These are phyloP conservation scores for Daldinia childiae DNA, from an alignment of 495 filamentous ascomycete genomes.

Conservation along the genomic window DNA sequence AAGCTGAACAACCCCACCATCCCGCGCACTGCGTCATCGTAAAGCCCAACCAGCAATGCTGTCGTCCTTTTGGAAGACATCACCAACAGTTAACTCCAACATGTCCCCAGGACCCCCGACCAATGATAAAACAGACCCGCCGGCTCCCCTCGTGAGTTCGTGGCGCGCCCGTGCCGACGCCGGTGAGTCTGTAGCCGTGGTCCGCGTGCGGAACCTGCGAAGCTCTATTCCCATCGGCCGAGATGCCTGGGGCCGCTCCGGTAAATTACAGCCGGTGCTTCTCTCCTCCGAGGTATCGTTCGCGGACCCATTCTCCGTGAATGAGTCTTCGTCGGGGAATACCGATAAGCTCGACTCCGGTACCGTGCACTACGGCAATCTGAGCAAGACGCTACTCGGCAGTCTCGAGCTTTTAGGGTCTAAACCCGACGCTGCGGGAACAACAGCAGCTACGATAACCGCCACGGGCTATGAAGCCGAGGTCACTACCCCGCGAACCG, in stretches of 20 bases:
- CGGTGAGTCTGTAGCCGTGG: constrained; percentile 52
- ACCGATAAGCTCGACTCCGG: constrained; percentile 54
- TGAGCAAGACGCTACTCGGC: constrained; percentile 62
- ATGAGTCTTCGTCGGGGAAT: constrained; percentile 54
- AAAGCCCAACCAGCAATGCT: constrained; percentile 22
- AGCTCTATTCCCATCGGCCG: constrained; percentile 52
- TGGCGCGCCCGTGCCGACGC: constrained; percentile 47
- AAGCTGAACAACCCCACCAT: constrained; percentile 2
- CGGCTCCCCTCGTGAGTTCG: constrained; percentile 46
- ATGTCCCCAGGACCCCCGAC: constrained; percentile 30
- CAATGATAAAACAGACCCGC: constrained; percentile 10
- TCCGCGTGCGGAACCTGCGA: constrained; percentile 63
- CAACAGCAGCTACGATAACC: not conserved
- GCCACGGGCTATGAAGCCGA: not conserved
- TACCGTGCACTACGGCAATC: constrained; percentile 69
- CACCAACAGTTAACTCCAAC: not conserved
- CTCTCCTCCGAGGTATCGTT: constrained; percentile 63
- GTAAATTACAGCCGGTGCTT: constrained; percentile 61
- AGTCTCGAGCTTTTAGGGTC: constrained; percentile 37
- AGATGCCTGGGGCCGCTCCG: constrained; percentile 66
- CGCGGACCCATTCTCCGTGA: constrained; percentile 53
- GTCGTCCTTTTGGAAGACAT: constrained; percentile 34
- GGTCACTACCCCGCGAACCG: constrained; percentile 17
- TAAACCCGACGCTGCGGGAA: not conserved
- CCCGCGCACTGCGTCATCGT: constrained; percentile 22